phyloP scores from a whole-genome alignment of 768 basidiomycete genomes.

The Mycena epipterygia region DNA sequence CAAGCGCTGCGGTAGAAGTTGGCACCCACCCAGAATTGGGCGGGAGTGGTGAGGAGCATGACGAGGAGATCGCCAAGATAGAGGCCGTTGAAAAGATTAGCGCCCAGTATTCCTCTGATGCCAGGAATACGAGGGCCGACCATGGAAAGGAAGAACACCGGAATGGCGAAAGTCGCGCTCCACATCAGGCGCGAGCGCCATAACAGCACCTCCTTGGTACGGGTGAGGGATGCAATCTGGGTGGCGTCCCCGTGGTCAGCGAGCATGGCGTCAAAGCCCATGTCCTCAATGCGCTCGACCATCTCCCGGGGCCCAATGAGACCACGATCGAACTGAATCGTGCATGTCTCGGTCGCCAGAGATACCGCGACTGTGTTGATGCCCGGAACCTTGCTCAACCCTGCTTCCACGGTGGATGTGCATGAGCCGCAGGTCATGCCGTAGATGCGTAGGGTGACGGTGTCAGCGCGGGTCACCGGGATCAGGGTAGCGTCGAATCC shows the following conservation, averaged over 20 bases:
- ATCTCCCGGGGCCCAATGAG: slow-evolving; percentile 87
- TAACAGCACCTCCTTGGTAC: slow-evolving; percentile 92
- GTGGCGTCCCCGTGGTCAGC: slow-evolving; percentile 85
- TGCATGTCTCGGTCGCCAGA: slow-evolving; percentile 81
- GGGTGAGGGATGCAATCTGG: slow-evolving; percentile 87
- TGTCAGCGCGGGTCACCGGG: slow-evolving; percentile 73
- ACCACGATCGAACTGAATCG: slow-evolving; percentile 80
- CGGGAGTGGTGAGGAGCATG: slow-evolving; percentile 85
- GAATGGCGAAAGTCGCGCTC: slow-evolving; percentile 84
- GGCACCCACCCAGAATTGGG: slow-evolving; percentile 92
- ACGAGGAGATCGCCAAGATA: slow-evolving; percentile 87
- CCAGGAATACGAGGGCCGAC: slow-evolving; percentile 77
- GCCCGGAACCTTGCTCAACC: slow-evolving; percentile 79
- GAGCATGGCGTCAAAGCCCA: slow-evolving; percentile 92
- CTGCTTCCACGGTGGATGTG: slow-evolving; percentile 79
- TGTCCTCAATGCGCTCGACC: slow-evolving; percentile 88
- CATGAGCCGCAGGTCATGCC: slow-evolving; percentile 96
- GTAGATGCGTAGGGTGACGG: slow-evolving; percentile 83
- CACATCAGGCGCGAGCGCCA: slow-evolving; percentile 87
- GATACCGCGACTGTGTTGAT: slow-evolving; percentile 80
- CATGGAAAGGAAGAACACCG: slow-evolving; percentile 96
- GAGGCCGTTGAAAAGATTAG: slow-evolving; percentile 72
- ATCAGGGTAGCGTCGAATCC: slow-evolving; percentile 92
- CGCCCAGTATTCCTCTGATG: slow-evolving; percentile 65
- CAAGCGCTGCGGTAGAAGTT: slow-evolving; percentile 92